Conservation (phyloP, 495 filamentous ascomycete genomes). For the Hypoxylon fragiforme region DNA sequence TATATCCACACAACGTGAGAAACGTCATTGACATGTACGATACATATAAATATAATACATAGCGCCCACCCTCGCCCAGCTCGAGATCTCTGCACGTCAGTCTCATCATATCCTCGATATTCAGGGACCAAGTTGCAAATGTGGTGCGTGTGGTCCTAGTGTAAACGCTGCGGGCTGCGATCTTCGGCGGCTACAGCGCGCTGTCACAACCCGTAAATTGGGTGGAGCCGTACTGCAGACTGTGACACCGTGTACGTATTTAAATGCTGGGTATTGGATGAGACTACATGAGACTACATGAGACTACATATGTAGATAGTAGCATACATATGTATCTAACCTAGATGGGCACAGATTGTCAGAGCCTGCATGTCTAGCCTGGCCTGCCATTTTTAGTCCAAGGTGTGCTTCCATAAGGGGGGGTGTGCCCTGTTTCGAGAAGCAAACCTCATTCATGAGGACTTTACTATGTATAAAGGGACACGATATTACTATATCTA, state of each 20-base stretch:
- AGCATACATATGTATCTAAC: constrained; percentile 13
- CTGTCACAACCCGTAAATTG: constrained; percentile 25
- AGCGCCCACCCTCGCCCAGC: neutral
- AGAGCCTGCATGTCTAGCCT: constrained; percentile 25
- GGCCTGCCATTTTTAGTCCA: constrained; percentile 30
- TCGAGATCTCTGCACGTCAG: constrained; percentile 5
- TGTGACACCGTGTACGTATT: no score
- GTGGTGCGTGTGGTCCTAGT: neutral
- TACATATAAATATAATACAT: neutral
- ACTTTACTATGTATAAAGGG: no score
- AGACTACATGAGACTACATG: constrained; percentile 3
- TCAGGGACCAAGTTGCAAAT: constrained; percentile 23
- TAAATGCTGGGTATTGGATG: no score
- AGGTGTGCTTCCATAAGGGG: constrained; percentile 16
- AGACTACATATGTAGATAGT: constrained; percentile 18
- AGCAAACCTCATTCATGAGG: constrained; percentile 33
- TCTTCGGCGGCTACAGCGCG: constrained; percentile 36
- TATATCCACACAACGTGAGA: neutral
- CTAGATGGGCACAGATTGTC: constrained; percentile 20
- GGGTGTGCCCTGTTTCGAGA: constrained; percentile 21
- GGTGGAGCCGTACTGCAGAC: neutral
- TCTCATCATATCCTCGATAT: constrained; percentile 19
- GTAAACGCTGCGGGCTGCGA: constrained; percentile 26
- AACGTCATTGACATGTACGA: neutral
- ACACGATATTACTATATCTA: no score